phyloP scores from a whole-genome alignment of 108 stramenopile genomes.

The Epithemia pelagica region DNA sequence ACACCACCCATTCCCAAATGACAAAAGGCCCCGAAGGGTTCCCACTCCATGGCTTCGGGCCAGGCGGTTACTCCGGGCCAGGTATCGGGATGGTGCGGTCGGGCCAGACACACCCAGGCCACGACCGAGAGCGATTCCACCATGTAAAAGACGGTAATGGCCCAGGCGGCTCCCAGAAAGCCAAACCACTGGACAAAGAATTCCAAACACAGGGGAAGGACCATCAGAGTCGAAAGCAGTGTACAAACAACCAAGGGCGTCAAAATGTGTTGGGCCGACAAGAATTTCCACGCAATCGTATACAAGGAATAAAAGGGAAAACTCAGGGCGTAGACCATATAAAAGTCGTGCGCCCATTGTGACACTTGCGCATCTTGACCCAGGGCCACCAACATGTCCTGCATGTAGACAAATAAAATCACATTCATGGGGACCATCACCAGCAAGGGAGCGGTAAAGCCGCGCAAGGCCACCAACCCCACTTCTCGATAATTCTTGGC shows the following conservation, averaged over 20 bases:
- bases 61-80: slow-evolving; percentile 27
- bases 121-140: slow-evolving; percentile 19
- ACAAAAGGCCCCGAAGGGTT: slow-evolving; percentile 9
- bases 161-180: slow-evolving; percentile 33
- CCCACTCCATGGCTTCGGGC: slow-evolving; percentile 11
- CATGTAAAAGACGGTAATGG: slow-evolving; percentile 20
- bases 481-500: slow-evolving; percentile 33
- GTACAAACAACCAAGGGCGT: slow-evolving; percentile 25
- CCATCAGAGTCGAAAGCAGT: slow-evolving; percentile 4
- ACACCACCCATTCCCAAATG: slow-evolving; percentile 37
- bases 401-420: slow-evolving; percentile 14
- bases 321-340: slow-evolving; percentile 19
- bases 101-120: slow-evolving; percentile 16
- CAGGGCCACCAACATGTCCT: slow-evolving; percentile 2
- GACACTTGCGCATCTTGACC: slow-evolving; percentile 30
- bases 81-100: slow-evolving; percentile 26
- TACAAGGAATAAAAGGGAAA: slow-evolving; percentile 35
- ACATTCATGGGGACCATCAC: slow-evolving; percentile 29
- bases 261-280: slow-evolving; percentile 37
- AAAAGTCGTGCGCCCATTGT: slow-evolving; percentile 19
- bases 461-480: slow-evolving; percentile 35
- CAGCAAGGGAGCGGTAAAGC: slow-evolving; percentile 18
- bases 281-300: slow-evolving; percentile 36
- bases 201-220: slow-evolving; percentile 29
- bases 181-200: slow-evolving; percentile 11